These are phyloP conservation scores for Torulaspora franciscae DNA, from an alignment of 805 yeast species.

Conservation along the genomic window DNA sequence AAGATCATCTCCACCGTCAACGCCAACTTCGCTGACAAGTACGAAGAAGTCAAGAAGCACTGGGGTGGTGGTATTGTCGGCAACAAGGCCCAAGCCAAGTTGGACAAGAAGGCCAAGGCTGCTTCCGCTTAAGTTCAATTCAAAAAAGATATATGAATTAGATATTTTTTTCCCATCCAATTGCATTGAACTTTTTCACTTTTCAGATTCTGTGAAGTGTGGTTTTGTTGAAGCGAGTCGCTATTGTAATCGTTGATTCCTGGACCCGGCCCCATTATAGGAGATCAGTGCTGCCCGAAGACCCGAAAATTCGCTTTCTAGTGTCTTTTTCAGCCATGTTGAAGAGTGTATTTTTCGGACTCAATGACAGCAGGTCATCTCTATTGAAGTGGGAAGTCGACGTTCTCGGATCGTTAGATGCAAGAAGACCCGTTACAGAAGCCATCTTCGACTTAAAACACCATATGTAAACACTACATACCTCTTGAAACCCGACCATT, in stretches of 20 bases:
- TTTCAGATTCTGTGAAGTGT: not conserved
- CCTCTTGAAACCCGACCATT: conserved; percentile 4
- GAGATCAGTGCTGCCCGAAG: conserved; percentile 14
- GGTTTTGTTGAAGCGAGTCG: conserved; percentile 13
- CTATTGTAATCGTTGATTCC: not conserved
- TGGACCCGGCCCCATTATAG: conserved; percentile 12
- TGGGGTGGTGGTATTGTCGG: conserved; percentile 99
- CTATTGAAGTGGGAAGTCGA: conserved; percentile 13
- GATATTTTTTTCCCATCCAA: conserved; percentile 12
- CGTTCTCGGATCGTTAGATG: not conserved
- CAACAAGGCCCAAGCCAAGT: conserved; percentile 83
- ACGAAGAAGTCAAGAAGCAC: conserved; percentile 95
- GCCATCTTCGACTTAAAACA: conserved; percentile 5
- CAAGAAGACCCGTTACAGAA: conserved; percentile 9
- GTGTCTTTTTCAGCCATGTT: conserved; percentile 8
- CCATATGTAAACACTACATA: conserved; percentile 3
- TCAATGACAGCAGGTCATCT: conserved; percentile 13
- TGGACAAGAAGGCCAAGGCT: conserved; percentile 68
- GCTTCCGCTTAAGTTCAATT: conserved; percentile 35
- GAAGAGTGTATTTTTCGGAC: not conserved
- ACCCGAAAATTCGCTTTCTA: not conserved
- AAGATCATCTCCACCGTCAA: conserved; percentile 88
- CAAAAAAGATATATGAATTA: conserved; percentile 9
- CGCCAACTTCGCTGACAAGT: conserved; percentile 88
- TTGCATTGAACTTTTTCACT: conserved; percentile 11